Evolutionary conservation across 202 grass and related monocot species (phyloP).

Genomic region (Bolboschoenoplectus hybrid): DNA sequence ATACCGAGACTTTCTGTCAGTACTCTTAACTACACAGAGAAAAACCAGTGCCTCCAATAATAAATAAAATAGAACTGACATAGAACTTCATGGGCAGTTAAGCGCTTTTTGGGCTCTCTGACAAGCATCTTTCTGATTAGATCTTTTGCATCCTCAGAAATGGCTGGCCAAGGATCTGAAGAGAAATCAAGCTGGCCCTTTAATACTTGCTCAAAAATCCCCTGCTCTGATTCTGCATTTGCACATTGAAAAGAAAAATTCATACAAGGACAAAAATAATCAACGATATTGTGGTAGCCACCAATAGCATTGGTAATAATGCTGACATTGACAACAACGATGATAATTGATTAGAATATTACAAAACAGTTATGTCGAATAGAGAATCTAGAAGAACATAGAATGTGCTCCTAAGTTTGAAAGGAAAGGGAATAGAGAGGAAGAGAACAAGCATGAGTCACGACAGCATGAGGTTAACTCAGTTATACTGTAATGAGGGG

Average conservation of each 20-base stretch:
- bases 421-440: neutral
- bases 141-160: slow-evolving; percentile 92
- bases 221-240: slow-evolving; percentile 85
- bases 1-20: slow-evolving; percentile 24
- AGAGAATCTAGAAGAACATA: neutral
- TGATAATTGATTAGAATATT: neutral
- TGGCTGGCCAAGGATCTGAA: slow-evolving; percentile 89
- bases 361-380: neutral
- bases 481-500: neutral
- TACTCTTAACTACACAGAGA: neutral
- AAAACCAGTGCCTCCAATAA: neutral
- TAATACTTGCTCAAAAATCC: slow-evolving; percentile 99
- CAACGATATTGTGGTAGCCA: slow-evolving; percentile 18
- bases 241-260: slow-evolving; percentile 29
- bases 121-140: slow-evolving; percentile 94
- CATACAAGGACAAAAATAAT: slow-evolving; percentile 21
- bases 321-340: neutral
- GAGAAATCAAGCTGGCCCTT: slow-evolving; percentile 91
- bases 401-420: neutral
- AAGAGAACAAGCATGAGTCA: neutral
- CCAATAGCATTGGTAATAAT: slow-evolving; percentile 5
- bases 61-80: slow-evolving; percentile 66
- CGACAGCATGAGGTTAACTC: neutral
- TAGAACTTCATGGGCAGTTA: slow-evolving; percentile 92
- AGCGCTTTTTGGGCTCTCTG: slow-evolving; percentile 89